phyloP scores from a whole-genome alignment of 2,329 filamentous ascomycete genomes.

The Trichoderma koningiopsis region DNA sequence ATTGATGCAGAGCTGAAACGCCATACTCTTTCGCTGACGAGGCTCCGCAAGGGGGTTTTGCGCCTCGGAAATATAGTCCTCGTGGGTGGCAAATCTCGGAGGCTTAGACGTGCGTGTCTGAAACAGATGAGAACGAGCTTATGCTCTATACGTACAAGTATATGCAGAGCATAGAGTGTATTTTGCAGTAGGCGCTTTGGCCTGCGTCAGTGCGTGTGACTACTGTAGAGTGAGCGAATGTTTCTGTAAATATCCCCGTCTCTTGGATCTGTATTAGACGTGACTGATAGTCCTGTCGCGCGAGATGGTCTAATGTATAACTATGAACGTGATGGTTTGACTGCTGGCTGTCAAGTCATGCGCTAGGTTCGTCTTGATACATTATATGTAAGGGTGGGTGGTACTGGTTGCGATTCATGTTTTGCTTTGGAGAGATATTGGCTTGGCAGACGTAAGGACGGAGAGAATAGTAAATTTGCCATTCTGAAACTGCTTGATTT shows the following conservation, averaged over 20 bases:
- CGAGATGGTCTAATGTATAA: neutral
- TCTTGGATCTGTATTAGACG: neutral
- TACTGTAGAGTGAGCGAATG: neutral
- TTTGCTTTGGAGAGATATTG: neutral
- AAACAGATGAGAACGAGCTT: neutral
- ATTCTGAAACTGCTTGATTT: neutral
- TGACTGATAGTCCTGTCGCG: neutral
- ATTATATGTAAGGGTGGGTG: neutral
- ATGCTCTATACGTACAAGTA: neutral
- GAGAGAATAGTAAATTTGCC: neutral
- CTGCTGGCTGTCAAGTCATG: neutral
- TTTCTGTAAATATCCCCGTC: neutral
- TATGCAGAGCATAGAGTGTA: constrained; percentile 2
- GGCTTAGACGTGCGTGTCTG: neutral
- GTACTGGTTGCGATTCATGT: neutral
- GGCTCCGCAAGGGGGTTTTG: neutral
- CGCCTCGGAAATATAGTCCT: neutral
- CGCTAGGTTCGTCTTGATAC: neutral
- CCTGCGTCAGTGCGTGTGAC: neutral
- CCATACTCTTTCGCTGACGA: neutral
- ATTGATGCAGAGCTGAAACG: neutral
- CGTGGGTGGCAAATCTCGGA: neutral
- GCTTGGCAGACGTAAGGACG: neutral
- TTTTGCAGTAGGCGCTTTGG: neutral
- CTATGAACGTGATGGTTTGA: neutral